Conservation (phyloP, 1,139 yeast genomes). For the Saccharomyces hybrid region DNA sequence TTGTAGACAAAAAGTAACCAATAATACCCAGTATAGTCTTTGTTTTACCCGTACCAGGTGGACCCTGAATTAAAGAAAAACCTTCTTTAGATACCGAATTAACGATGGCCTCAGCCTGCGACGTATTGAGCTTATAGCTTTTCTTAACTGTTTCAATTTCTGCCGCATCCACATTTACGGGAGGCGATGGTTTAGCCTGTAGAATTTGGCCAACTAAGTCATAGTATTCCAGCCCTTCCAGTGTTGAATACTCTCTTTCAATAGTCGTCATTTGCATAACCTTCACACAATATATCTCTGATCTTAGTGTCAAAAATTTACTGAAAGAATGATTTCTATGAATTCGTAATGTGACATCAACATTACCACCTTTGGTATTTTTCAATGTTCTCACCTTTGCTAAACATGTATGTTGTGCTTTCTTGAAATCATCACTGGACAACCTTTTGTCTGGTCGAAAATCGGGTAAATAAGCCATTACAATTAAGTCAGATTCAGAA, state of each 20-base stretch:
- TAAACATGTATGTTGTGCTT: slow-evolving; percentile 41
- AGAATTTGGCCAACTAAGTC: slow-evolving; percentile 61
- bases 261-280: slow-evolving; percentile 84
- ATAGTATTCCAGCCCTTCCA: slow-evolving; percentile 74
- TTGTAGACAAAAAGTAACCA: slow-evolving; percentile 57
- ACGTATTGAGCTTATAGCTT: slow-evolving; percentile 60
- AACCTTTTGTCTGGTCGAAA: slow-evolving; percentile 17
- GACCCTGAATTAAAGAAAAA: slow-evolving; percentile 90
- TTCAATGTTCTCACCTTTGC: slow-evolving; percentile 75
- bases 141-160: slow-evolving; percentile 38
- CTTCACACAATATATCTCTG: slow-evolving; percentile 56
- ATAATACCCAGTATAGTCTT: slow-evolving; percentile 90
- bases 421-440: slow-evolving; percentile 24
- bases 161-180: slow-evolving; percentile 27
- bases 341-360: slow-evolving; percentile 71
- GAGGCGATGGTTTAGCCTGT: slow-evolving; percentile 50
- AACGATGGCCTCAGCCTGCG: slow-evolving; percentile 84
- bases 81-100: slow-evolving; percentile 65
- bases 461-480: slow-evolving; percentile 45
- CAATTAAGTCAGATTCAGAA: slow-evolving; percentile 72
- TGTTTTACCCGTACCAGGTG: slow-evolving; percentile 98
- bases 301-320: slow-evolving; percentile 51
- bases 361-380: slow-evolving; percentile 51
- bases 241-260: slow-evolving; percentile 85
- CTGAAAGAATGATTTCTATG: slow-evolving; percentile 36